phyloP scores from a whole-genome alignment of 108 stramenopile genomes.

The Chaetoceros muelleri region DNA sequence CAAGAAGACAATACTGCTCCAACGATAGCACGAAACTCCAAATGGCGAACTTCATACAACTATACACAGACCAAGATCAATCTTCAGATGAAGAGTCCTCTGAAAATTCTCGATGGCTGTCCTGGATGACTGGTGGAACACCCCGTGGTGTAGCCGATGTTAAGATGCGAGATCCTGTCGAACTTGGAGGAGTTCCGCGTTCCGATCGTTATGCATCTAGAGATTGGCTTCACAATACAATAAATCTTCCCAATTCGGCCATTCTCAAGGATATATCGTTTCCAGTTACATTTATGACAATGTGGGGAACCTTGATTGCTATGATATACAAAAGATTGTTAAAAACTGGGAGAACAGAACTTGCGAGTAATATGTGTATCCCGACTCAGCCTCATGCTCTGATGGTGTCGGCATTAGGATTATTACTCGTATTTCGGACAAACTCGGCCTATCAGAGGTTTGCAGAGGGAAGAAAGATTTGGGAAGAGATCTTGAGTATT shows the following conservation, averaged over 20 bases:
- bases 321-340: slow-evolving; percentile 32
- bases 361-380: slow-evolving; percentile 32
- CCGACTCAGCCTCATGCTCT: slow-evolving; percentile 64
- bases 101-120: slow-evolving; percentile 16
- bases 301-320: slow-evolving; percentile 57
- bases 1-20: too few relatives aligned
- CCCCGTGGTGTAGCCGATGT: slow-evolving; percentile 16
- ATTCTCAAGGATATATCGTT: slow-evolving; percentile 67
- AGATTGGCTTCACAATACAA: slow-evolving; percentile 89
- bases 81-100: neutral
- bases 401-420: slow-evolving; percentile 71
- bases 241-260: slow-evolving; percentile 63
- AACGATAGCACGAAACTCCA: too few relatives aligned
- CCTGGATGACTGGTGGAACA: slow-evolving; percentile 31
- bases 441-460: slow-evolving; percentile 88
- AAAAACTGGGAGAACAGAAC: slow-evolving; percentile 7
- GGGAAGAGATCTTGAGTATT: slow-evolving; percentile 56
- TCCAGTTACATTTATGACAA: slow-evolving; percentile 47
- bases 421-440: slow-evolving; percentile 86
- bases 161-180: slow-evolving; percentile 35
- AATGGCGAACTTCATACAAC: neutral
- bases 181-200: slow-evolving; percentile 37
- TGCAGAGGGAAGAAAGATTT: slow-evolving; percentile 83
- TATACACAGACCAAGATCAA: neutral
- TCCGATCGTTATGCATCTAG: slow-evolving; percentile 39